Conservation (phyloP, 2,329 filamentous ascomycete genomes). For the Pseudonectria foliicola region DNA sequence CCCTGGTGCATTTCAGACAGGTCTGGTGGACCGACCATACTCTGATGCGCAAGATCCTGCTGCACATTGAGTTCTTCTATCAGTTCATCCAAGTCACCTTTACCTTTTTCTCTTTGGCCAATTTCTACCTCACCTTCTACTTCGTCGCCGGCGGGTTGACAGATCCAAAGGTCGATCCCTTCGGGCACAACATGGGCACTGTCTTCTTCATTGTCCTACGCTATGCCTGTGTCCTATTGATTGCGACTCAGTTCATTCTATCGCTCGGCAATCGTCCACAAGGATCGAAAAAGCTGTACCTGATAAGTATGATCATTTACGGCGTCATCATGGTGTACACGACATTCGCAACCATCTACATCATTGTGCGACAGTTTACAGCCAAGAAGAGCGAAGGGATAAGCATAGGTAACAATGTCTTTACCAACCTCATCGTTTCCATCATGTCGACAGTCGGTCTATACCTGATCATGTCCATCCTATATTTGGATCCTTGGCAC, state of each 20-base stretch:
- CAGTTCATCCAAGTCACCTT: constrained; percentile 89
- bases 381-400: constrained; percentile 36
- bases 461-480: constrained; percentile 92
- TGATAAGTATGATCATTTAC: constrained; percentile 84
- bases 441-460: constrained; percentile 83
- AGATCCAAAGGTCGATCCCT: constrained; percentile 76
- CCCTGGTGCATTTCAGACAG: constrained; percentile 87
- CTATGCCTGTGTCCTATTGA: constrained; percentile 80
- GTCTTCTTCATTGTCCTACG: constrained; percentile 82
- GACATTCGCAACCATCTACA: constrained; percentile 80
- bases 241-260: constrained; percentile 91
- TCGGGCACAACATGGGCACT: constrained; percentile 76
- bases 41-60: constrained; percentile 75
- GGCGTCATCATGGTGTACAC: constrained; percentile 94
- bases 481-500: constrained; percentile 98
- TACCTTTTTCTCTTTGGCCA: constrained; percentile 96
- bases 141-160: constrained; percentile 90
- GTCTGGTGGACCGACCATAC: constrained; percentile 93
- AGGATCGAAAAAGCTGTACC: constrained; percentile 85
- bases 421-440: constrained; percentile 90
- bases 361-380: constrained; percentile 75
- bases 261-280: constrained; percentile 95
- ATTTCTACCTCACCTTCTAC: constrained; percentile 98
- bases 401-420: constrained; percentile 73
- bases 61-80: constrained; percentile 94